Base-by-base conservation (phyloP, 2,329 filamentous ascomycete species). In the Rhinocladiella mackenziei region DNA sequence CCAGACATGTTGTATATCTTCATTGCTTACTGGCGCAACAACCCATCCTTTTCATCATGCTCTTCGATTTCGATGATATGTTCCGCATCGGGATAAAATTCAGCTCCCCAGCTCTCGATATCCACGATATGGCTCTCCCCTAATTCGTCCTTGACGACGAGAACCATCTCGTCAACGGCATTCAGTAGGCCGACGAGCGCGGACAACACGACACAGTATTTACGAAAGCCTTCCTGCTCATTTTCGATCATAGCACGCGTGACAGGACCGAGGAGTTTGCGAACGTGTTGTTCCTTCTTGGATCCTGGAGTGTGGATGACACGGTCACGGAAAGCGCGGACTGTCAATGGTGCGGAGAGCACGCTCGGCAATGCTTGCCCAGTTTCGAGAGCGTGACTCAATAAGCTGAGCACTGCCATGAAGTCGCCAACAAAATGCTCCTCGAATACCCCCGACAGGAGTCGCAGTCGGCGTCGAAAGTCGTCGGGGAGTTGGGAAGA, bases 391-490 rank as follows among this genome's bases (percentile, higher is more conserved):
- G 70, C 60, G 37, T 74, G 71, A 36, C 74, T 70, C 5, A 73
- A 56, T 2, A 75, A 64, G 1, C 60, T 61, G 1, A 76, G 54
- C 2, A 75, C 70, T 1, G 70, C 70, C 73, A 76, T 77, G 38
- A 73, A 51, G 19, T 75, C 72, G 3, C 68, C 71, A 7, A 76
- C 68, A n/a, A 60, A 61, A 1, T 61, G 58, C 11, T 73, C 65
- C 20, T 72, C 67, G 0, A 68, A 53, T 1, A 74, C 56, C 1
- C 72, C 72, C 0, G 62, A 60, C 0, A 60, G 56, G 1, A 52
- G 59, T 0, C 63, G 58, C 0, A 76, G 60, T 0, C 69, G 65
- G 1, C 57, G 52, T 30, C 71, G 71, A 1, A 73, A 60, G 1
- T 66, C 53, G 2, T 58, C 55, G 0, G 73, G 67, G 0, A 70